These are phyloP conservation scores for Ajuga chamaepitys DNA, from an alignment of 257 asterid species.

Conservation along the genomic window DNA sequence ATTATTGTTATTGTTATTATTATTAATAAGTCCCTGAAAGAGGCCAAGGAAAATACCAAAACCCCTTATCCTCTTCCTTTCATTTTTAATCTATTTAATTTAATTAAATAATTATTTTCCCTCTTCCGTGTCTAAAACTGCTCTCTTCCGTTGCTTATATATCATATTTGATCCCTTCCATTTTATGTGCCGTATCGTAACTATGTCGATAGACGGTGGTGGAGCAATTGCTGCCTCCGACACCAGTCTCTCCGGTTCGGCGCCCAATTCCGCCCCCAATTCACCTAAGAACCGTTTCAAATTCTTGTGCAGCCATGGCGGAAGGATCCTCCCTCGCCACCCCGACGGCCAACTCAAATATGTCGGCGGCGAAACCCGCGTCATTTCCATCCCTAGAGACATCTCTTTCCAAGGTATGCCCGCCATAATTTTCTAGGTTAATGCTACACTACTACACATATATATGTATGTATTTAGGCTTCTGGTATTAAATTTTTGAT, in stretches of 20 bases:
- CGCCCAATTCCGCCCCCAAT: slow-evolving; percentile 38
- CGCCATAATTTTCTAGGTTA: neutral
- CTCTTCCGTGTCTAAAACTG: neutral
- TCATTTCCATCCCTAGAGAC: slow-evolving; percentile 52
- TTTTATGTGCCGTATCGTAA: neutral
- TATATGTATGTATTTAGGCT: no score
- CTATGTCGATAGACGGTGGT: slow-evolving; percentile 29
- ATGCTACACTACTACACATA: neutral
- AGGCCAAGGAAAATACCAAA: no score
- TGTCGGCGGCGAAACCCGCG: slow-evolving; percentile 91
- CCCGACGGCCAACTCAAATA: slow-evolving; percentile 69
- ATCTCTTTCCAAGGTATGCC: slow-evolving; percentile 48
- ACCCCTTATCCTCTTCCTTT: neutral
- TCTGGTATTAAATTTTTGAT: no score
- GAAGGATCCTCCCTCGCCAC: slow-evolving; percentile 76
- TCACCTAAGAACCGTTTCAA: slow-evolving; percentile 54
- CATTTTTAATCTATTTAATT: no score
- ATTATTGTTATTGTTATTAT: no score
- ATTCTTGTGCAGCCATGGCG: slow-evolving; percentile 83
- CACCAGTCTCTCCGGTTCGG: slow-evolving; percentile 21
- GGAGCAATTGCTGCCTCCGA: neutral
- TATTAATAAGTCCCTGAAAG: no score
- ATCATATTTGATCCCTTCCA: neutral
- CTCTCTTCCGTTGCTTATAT: slow-evolving; percentile 14
- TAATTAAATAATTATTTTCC: no score